A percentile compares a stretch with the other conserved stretches of the same genome.
These are phyloP conservation scores for Furcasterigmium sp. DNA, from an alignment of 2,329 filamentous ascomycete genomes.

Conservation along the genomic window DNA sequence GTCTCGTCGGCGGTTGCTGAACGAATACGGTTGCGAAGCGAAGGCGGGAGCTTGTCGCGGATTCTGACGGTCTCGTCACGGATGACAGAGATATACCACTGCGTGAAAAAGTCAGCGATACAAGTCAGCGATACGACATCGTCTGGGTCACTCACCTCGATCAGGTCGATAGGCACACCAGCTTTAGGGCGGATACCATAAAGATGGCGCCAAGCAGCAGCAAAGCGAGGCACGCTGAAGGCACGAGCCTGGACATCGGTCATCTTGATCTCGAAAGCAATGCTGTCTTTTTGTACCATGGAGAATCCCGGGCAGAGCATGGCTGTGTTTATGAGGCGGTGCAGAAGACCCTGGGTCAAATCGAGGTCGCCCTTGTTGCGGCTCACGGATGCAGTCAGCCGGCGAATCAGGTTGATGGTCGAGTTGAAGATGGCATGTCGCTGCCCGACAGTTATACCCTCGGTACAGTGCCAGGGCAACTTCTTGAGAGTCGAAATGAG, in stretches of 20 bases:
- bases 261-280: conserved; percentile 38
- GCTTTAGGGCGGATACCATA: conserved; percentile 47
- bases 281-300: conserved; percentile 54
- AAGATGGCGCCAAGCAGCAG: conserved; percentile 45
- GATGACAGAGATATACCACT: conserved; percentile 55
- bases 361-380: conserved; percentile 23
- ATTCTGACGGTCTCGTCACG: conserved; percentile 44
- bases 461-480: conserved; percentile 56
- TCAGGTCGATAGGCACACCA: conserved; percentile 41
- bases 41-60: conserved; percentile 31
- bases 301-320: conserved; percentile 58
- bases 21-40: conserved; percentile 24
- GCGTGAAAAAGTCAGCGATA: conserved; percentile 11
- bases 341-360: conserved; percentile 47
- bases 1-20: conserved; percentile 29
- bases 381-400: conserved; percentile 2
- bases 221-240: conserved; percentile 42
- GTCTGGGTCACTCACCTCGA: conserved; percentile 41
- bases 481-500: conserved; percentile 59
- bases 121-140: not conserved
- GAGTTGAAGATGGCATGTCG: conserved; percentile 47
- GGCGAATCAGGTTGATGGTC: conserved; percentile 39
- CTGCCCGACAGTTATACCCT: conserved; percentile 52
- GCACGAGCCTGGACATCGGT: conserved; percentile 24
- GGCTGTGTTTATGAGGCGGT: conserved; percentile 45